phyloP scores from a whole-genome alignment of 768 basidiomycete genomes.

The Suillus paluster region DNA sequence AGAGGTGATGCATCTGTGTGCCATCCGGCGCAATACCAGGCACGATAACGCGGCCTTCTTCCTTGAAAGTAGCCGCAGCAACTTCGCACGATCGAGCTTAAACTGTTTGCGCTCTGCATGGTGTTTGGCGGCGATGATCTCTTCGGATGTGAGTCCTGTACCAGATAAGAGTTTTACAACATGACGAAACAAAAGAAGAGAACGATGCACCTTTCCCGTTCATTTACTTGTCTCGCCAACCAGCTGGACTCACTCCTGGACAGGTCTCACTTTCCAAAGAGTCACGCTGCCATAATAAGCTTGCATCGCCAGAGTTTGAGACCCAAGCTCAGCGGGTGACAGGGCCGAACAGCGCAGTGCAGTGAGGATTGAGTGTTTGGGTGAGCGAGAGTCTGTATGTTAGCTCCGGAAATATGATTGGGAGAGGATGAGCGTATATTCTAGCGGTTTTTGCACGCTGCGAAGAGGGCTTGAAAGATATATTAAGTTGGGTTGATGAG shows the following conservation, averaged over 20 bases:
- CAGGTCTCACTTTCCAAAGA: constrained; percentile 96
- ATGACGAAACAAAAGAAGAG: not conserved
- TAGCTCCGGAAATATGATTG: constrained; percentile 54
- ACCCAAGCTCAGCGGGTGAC: constrained; percentile 89
- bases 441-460: constrained; percentile 65
- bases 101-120: constrained; percentile 89
- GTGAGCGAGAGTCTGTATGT: constrained; percentile 56
- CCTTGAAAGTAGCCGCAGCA: constrained; percentile 70
- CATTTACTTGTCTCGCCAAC: constrained; percentile 44
- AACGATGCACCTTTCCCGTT: too few species aligned
- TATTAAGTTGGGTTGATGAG: constrained; percentile 47
- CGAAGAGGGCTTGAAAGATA: constrained; percentile 51
- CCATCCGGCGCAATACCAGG: constrained; percentile 58
- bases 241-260: constrained; percentile 96
- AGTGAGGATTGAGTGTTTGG: constrained; percentile 70
- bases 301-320: constrained; percentile 60
- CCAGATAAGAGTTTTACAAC: not conserved
- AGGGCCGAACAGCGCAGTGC: constrained; percentile 76
- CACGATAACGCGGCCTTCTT: constrained; percentile 67
- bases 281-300: constrained; percentile 86
- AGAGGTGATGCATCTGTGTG: constrained; percentile 49
- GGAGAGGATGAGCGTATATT: constrained; percentile 73
- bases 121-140: constrained; percentile 86
- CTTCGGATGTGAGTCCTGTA: constrained; percentile 83
- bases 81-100: constrained; percentile 89